Conservation (phyloP, 345 rosid species). For the Brassica napus region DNA sequence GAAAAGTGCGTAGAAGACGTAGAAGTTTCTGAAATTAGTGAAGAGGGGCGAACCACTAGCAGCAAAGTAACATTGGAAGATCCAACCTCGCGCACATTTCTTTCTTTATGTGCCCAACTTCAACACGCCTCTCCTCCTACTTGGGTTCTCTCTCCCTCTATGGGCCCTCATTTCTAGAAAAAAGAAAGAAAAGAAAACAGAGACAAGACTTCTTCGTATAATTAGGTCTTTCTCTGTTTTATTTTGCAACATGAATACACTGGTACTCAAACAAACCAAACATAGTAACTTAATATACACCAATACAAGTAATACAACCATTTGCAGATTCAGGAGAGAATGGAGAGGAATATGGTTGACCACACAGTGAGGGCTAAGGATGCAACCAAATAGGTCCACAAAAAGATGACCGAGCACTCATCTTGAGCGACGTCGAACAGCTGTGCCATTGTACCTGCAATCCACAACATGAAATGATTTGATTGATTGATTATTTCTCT, state of each 20-base stretch:
- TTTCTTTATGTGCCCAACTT: background rate
- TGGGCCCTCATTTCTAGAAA: background rate
- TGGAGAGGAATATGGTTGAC: slow-evolving; percentile 84
- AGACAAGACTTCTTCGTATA: background rate
- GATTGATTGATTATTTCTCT: background rate
- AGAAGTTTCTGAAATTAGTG: background rate
- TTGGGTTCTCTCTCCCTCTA: background rate
- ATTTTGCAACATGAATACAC: background rate
- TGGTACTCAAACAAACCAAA: background rate
- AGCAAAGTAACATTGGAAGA: background rate
- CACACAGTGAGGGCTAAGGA: slow-evolving; percentile 76
- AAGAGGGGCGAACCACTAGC: background rate
- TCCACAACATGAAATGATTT: background rate
- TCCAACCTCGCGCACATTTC: background rate
- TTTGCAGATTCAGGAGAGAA: slow-evolving; percentile 48
- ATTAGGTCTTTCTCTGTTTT: background rate
- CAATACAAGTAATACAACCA: background rate
- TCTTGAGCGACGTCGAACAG: slow-evolving; percentile 86
- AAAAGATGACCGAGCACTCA: slow-evolving; percentile 81
- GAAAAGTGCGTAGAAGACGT: background rate
- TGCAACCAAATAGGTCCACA: slow-evolving; percentile 88
- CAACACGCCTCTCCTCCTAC: background rate
- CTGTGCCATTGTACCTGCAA: slow-evolving; percentile 87
- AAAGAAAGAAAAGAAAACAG: background rate
- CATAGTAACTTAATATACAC: background rate